Evolutionary conservation across 345 rosid genomes (phyloP), one percentile per base, ranked within the genome.

Genomic region (Citropsis articulata): DNA sequence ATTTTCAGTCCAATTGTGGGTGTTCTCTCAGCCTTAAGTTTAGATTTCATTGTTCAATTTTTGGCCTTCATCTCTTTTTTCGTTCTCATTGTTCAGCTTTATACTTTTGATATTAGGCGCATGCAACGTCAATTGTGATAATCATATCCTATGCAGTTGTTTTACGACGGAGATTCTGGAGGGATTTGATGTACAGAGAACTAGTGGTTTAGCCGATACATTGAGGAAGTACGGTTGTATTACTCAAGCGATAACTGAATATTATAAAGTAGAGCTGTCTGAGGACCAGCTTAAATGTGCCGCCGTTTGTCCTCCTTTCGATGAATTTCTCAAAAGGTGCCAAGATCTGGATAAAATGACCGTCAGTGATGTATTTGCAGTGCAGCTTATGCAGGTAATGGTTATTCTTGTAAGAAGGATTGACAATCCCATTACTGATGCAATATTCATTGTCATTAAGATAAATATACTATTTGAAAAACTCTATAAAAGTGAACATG

Each of bases 321-420:
- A 86, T 75, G 86, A 89, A 75, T 95, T 95, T 79, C 77, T 91
- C 79, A 80, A 71, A 85, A 89, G 89, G 80, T 93, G 95, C 83
- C 86, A 89, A 82, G 98, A 93, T 36, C 88, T 89, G 40, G 97
- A 92, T 45, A 92, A 88, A 85, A 81, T 92, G 90, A 93, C 97
- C 38, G 90, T 92, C 67, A 84, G 97, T 71, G 99, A 93, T 78
- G 98, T 93, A 55, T 95, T 95, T 86, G 91, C 96, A 57, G 86
- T 84, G 80, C 97, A 93, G 87, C 96, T 95, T 77, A 93, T 95
- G 99, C 97, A 93, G 98, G 99, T 95, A 87, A 57, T 31, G 31
- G 40, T 9, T 76, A 25, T 81, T 78, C 31, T 72, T 76, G 9
- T 70, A 9, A 73, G 69, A 36, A 71, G 38, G 72, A 35, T 56